Base-by-base conservation (phyloP, 2,329 filamentous ascomycete species). In the Ascochyta fabae region DNA sequence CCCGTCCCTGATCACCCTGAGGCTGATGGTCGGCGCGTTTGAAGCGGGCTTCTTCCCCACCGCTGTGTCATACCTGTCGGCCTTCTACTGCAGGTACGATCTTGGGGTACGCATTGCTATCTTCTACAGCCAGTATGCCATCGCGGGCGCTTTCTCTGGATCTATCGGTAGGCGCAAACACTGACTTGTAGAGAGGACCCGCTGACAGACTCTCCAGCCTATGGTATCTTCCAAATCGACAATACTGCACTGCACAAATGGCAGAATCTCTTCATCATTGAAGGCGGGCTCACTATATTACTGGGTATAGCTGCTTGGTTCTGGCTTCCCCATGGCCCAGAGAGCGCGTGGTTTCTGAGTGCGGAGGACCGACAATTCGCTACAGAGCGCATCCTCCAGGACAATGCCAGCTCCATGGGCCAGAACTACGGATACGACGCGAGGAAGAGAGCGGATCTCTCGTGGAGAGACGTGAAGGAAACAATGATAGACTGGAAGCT, bases 31-130 rank as follows among this genome's bases (percentile, higher is more conserved):
- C 7, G 75, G 82, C 31, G 66, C 72, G 7, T 74, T 70, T 31
- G 84, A 86, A 68, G 82, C 82, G 0, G 83, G 81, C 0, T 85
- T 85, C 70, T 84, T 83, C 53, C 79, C 82, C 6, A 78, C 81
- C 0, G 78, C 80, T 16, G 80, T 84, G 3, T 83, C 82, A 61
- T 86, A 83, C 59, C 67, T 82, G 3, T 79, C 83, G 0, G 75
- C 80, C 0, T 85, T 86, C 46, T 81, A 83, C 52, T 67, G 69
- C 16, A 63, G 67, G 6, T 67, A 70, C 23, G 76, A 79, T 43
- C 75, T 80, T 60, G 78, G 71, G 1, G 75, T 79, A n/a, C 74
- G 78, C 15, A 72, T 77, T 12, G 78, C 75, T 0, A 73, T 79
- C 16, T 79, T 80, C 61, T 79, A 80, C 42, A 77, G 74, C 0